A percentile compares a stretch with the other conserved stretches of the same genome.
Evolutionary conservation across 2,329 filamentous ascomycete species (phyloP).

Genomic region (Venturia effusa): DNA sequence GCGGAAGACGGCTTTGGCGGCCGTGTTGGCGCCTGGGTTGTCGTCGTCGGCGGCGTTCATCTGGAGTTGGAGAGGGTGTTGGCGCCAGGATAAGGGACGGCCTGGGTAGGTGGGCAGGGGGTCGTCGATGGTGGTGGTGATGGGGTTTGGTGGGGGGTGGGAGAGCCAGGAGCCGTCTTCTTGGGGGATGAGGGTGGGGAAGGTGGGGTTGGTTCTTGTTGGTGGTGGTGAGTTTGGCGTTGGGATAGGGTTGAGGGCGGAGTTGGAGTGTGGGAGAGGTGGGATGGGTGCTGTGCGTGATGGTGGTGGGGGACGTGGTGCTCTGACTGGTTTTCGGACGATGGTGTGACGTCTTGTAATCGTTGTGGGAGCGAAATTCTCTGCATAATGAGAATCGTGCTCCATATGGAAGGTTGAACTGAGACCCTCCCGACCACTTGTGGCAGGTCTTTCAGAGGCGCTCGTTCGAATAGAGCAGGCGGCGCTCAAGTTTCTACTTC

Average conservation of each 20-base stretch:
- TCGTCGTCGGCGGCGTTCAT: background rate
- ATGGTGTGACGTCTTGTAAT: background rate
- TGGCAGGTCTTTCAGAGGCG: conserved; percentile 27
- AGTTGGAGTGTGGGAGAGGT: background rate
- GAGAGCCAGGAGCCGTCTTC: background rate
- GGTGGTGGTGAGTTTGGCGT: too few species aligned
- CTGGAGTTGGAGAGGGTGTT: conserved; percentile 2
- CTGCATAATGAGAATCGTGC: background rate
- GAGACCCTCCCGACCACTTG: conserved; percentile 28
- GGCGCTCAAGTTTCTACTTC: conserved; percentile 23
- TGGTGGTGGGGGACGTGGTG: background rate
- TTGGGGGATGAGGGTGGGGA: background rate
- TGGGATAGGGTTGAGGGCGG: too few species aligned
- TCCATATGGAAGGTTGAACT: conserved; percentile 13
- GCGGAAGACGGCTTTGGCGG: conserved; percentile 44
- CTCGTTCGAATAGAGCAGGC: conserved; percentile 20
- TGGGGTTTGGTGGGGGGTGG: too few species aligned
- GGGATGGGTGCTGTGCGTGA: background rate
- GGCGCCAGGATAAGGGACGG: background rate
- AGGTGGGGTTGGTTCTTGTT: too few species aligned
- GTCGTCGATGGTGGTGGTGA: background rate
- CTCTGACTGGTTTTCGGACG: background rate
- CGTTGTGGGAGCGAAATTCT: background rate
- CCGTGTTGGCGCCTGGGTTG: conserved; percentile 34
- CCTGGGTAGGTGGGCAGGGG: background rate